Base-by-base conservation (phyloP, 2,329 filamentous ascomycete species). In the Ramichloridium luteum region DNA sequence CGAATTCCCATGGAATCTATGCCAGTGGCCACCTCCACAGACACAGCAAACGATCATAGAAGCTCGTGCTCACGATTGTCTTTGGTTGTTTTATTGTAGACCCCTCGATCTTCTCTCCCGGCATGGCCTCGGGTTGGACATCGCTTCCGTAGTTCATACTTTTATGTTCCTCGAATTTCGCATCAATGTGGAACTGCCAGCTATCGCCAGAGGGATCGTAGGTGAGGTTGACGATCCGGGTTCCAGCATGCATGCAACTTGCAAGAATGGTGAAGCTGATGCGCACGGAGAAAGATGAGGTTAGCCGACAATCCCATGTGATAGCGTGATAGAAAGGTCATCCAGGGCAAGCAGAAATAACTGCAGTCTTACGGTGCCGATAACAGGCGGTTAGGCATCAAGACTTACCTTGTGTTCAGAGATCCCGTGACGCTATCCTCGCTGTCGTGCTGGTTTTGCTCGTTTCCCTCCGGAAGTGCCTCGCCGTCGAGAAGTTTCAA, bases 121-220 rank as follows among this genome's bases (percentile, higher is more conserved):
- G 8, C 20, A n/a, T 8, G 20, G 20, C 40, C 4, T 44, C 48
- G 2, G 66, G 66, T 42, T 70, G 65, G 36, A 74, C 70, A 56
- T 86, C 85, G 46, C 80, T 82, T 5, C 79, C 86, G 54, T 96
- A 96, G 49, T 93, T 93, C 84, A 94, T 93, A 54, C 84, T 93
- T 58, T 80, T 66, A 53, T 94, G 85, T 51, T 88, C 80, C 45
- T 83, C 79, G 49, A 93, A 93, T 31, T 67, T 70, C 0, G 70
- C 76, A 28, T 86, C 44, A 1, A 88, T 64, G 26, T 68, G 61
- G 35, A 90, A 76, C 1, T 48, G 50, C 70, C 77, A 84, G 39
- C 56, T 52, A 1, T 57, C 37, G 30, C 14, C 25, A 28, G 13
- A 26, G 8, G 33, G 26, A 16, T 30, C 39, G 18, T 47, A 46